Evolutionary conservation across 164 flowering plant genomes (phyloP).

Genomic region (Protea cynaroides): DNA sequence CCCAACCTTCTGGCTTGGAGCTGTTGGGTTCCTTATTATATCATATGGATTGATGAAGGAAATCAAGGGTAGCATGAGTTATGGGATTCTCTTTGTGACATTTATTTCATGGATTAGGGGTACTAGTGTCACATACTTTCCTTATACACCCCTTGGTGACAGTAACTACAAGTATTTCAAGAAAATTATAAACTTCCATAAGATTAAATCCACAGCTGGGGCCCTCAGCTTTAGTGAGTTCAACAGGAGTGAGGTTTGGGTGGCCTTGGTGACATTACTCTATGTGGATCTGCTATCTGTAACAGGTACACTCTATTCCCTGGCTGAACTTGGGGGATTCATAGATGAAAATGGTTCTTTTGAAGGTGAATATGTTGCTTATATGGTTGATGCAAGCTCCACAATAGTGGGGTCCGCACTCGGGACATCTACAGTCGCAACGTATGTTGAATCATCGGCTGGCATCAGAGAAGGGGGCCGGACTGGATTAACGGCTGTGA

Average conservation of each 20-base stretch:
- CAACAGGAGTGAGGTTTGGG: constrained; percentile 56
- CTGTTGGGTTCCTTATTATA: constrained; percentile 57
- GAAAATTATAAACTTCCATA: constrained; percentile 64
- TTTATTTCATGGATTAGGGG: constrained; percentile 68
- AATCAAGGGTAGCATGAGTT: constrained; percentile 79
- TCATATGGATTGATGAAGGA: constrained; percentile 60
- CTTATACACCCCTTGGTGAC: constrained; percentile 54
- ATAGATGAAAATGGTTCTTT: constrained; percentile 44
- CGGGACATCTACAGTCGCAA: constrained; percentile 60
- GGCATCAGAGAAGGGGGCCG: constrained; percentile 86
- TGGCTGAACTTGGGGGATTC: constrained; percentile 75
- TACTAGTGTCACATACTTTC: constrained; percentile 67
- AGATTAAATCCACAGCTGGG: constrained; percentile 54
- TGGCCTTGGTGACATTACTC: constrained; percentile 54
- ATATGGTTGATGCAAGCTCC: constrained; percentile 68
- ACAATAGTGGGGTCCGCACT: constrained; percentile 57
- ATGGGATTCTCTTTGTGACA: constrained; percentile 69
- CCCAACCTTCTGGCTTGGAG: constrained; percentile 80
- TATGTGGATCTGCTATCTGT: constrained; percentile 74
- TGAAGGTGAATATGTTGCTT: constrained; percentile 76
- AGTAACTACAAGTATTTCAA: constrained; percentile 53
- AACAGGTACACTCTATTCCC: constrained; percentile 67
- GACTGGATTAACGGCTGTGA: constrained; percentile 72
- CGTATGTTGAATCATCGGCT: constrained; percentile 70
- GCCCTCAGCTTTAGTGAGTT: constrained; percentile 56